Evolutionary conservation across 2,329 filamentous ascomycete species (phyloP).

Genomic region (Exophiala sp.): DNA sequence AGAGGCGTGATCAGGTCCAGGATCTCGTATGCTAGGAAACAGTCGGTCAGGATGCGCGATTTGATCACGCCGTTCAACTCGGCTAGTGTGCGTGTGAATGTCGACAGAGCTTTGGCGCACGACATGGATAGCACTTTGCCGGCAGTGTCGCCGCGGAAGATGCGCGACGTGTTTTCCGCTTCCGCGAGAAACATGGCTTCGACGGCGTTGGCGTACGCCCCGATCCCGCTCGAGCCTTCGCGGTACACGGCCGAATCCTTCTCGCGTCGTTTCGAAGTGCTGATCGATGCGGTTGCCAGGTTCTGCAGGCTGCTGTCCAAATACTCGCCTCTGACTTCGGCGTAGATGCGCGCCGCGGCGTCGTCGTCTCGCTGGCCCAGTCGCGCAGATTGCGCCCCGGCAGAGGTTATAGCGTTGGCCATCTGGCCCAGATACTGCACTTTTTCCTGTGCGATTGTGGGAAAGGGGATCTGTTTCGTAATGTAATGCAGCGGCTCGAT

Average conservation of each 20-base stretch:
- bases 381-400: slow-evolving; percentile 49
- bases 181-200: slow-evolving; percentile 83
- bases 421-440: slow-evolving; percentile 71
- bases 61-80: slow-evolving; percentile 90
- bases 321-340: slow-evolving; percentile 79
- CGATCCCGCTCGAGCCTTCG: slow-evolving; percentile 83
- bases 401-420: slow-evolving; percentile 66
- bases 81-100: slow-evolving; percentile 76
- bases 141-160: slow-evolving; percentile 88
- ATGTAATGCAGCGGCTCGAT: slow-evolving; percentile 89
- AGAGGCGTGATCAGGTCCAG: slow-evolving; percentile 80
- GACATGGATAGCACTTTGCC: slow-evolving; percentile 70
- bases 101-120: slow-evolving; percentile 68
- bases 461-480: slow-evolving; percentile 79
- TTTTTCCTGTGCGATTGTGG: slow-evolving; percentile 69
- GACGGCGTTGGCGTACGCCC: slow-evolving; percentile 78
- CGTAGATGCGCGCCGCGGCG: slow-evolving; percentile 73
- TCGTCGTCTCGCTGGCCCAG: slow-evolving; percentile 53
- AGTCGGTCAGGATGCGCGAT: slow-evolving; percentile 78
- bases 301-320: slow-evolving; percentile 77
- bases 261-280: slow-evolving; percentile 68
- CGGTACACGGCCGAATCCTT: slow-evolving; percentile 72
- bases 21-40: slow-evolving; percentile 90
- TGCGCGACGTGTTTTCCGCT: slow-evolving; percentile 80
- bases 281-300: slow-evolving; percentile 76